Conservation (phyloP, 2,329 filamentous ascomycete species). For the Chaetomium sp. region DNA sequence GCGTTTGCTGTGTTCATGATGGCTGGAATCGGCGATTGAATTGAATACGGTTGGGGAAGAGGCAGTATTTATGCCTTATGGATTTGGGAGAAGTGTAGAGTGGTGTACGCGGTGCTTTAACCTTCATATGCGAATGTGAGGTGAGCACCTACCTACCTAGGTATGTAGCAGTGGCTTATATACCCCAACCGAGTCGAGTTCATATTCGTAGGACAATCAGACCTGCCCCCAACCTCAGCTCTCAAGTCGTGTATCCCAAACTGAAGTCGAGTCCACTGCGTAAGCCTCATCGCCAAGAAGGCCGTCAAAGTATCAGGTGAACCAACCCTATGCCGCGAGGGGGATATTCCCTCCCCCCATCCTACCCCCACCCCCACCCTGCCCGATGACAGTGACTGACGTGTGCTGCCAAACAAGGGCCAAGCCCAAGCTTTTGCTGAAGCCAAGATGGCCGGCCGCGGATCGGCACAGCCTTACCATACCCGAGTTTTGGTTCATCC, state of each 20-base stretch:
- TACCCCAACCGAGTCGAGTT: background rate
- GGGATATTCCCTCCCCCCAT: background rate
- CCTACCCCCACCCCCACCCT: background rate
- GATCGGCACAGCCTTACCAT: conserved; percentile 1
- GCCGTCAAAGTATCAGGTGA: conserved; percentile 2
- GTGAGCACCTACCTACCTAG: no score
- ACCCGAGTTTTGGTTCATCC: background rate
- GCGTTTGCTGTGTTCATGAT: background rate
- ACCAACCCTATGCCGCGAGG: background rate
- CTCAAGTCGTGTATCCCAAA: background rate
- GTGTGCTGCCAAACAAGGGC: background rate
- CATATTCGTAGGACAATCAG: background rate
- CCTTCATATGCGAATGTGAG: no score
- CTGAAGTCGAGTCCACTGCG: background rate
- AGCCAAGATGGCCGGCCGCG: background rate
- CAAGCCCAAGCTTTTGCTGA: background rate
- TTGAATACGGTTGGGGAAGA: background rate
- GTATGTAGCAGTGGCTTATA: background rate
- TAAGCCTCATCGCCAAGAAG: background rate
- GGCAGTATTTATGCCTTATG: background rate
- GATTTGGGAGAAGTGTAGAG: background rate
- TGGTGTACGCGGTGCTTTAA: background rate
- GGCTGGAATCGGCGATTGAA: background rate
- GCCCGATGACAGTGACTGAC: no score
- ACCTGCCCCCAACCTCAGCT: background rate